A percentile compares a stretch with the other conserved stretches of the same genome.
Evolutionary conservation across 768 basidiomycete genomes (phyloP).

Genomic region (Nidula microcarpa): DNA sequence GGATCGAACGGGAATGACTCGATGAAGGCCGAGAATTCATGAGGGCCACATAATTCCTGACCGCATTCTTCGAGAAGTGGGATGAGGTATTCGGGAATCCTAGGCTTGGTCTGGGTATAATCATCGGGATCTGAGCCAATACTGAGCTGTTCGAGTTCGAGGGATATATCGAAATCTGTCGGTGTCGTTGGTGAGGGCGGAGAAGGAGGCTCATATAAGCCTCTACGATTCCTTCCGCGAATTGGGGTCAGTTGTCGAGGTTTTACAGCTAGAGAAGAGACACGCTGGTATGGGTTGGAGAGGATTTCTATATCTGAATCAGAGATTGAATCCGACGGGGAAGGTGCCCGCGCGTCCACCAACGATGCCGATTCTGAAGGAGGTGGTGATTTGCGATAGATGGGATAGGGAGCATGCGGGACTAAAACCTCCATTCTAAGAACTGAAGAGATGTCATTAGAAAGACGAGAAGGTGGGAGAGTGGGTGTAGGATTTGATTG

Average conservation of each 20-base stretch:
- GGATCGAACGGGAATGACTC: constrained; percentile 76
- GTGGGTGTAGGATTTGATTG: constrained; percentile 1
- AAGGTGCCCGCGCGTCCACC: neutral
- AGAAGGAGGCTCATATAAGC: constrained; percentile 39
- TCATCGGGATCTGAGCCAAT: constrained; percentile 23
- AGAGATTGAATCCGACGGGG: neutral
- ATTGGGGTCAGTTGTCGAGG: constrained; percentile 71
- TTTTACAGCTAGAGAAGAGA: constrained; percentile 33
- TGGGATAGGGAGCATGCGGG: constrained; percentile 32
- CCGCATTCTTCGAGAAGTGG: constrained; percentile 71
- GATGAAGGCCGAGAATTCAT: constrained; percentile 83
- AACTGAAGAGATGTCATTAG: constrained; percentile 6
- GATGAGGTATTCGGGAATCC: constrained; percentile 50
- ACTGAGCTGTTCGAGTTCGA: constrained; percentile 43
- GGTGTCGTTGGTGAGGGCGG: constrained; percentile 57
- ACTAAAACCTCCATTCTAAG: constrained; percentile 36
- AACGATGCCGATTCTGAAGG: neutral
- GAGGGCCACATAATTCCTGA: constrained; percentile 55
- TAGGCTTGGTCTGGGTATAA: constrained; percentile 15
- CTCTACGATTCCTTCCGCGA: constrained; percentile 35
- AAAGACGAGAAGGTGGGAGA: constrained; percentile 1
- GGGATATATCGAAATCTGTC: constrained; percentile 49
- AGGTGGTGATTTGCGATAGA: neutral
- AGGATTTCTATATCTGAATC: neutral
- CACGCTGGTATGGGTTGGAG: constrained; percentile 11